Percentiles rank a stretch among this genome's conserved stretches.
These are phyloP conservation scores for Xerocomellus intermedius DNA, from an alignment of 768 basidiomycete species.

Conservation along the genomic window DNA sequence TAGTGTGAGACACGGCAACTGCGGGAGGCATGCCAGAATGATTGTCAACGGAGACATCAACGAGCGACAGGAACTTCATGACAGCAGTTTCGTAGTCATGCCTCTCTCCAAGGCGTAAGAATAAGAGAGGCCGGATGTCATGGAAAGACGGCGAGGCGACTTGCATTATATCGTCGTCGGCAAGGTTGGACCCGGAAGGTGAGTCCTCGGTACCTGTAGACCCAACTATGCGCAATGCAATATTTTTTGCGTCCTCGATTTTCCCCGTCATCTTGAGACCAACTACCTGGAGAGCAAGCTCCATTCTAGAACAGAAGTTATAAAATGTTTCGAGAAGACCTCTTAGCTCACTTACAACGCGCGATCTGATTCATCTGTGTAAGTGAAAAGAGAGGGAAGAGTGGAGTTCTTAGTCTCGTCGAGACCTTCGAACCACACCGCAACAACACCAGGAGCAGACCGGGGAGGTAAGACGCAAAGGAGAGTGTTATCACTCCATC, in stretches of 20 bases:
- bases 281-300: constrained; percentile 91
- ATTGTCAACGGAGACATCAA: constrained; percentile 61
- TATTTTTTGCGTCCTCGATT: constrained; percentile 88
- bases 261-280: constrained; percentile 97
- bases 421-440: constrained; percentile 85
- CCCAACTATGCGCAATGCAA: constrained; percentile 90
- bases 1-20: constrained; percentile 67
- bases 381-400: constrained; percentile 74
- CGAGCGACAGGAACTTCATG: constrained; percentile 74
- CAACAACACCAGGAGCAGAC: constrained; percentile 77
- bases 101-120: constrained; percentile 51
- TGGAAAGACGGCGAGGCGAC: constrained; percentile 44
- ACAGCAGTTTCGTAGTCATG: constrained; percentile 74
- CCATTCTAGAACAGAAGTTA: constrained; percentile 62
- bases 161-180: constrained; percentile 51
- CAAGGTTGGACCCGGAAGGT: constrained; percentile 32
- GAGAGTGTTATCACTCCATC: constrained; percentile 91
- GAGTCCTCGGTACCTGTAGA: constrained; percentile 56
- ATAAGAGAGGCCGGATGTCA: constrained; percentile 57
- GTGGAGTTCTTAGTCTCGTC: constrained; percentile 55
- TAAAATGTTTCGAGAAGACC: constrained; percentile 8
- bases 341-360: constrained; percentile 61
- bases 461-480: constrained; percentile 90
- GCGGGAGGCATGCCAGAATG: constrained; percentile 41
- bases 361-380: constrained; percentile 86